Evolutionary conservation across 2,329 filamentous ascomycete genomes (phyloP).

Genomic region (Setomelanomma holmii): DNA sequence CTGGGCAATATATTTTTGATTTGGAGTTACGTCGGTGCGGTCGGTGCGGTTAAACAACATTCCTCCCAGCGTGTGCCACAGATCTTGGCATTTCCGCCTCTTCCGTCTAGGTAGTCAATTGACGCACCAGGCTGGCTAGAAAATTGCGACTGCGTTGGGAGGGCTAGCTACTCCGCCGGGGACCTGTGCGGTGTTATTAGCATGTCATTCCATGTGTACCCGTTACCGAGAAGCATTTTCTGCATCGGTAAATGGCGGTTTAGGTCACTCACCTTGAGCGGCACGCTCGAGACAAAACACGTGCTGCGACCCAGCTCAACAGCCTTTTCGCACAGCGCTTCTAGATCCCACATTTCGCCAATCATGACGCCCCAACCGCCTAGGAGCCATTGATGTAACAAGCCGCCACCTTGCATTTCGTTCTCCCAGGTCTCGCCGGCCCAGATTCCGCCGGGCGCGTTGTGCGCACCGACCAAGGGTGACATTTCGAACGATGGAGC

Average conservation of each 20-base stretch:
- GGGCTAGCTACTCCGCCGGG: conserved; percentile 55
- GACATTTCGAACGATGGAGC: conserved; percentile 55
- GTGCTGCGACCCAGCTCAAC: conserved; percentile 61
- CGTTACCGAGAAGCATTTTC: no score
- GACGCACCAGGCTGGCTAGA: conserved; percentile 27
- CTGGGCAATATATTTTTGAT: background rate
- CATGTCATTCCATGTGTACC: background rate
- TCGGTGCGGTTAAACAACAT: background rate
- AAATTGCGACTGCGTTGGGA: conserved; percentile 48
- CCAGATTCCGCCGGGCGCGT: conserved; percentile 41
- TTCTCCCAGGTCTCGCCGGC: conserved; percentile 43
- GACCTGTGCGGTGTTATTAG: conserved; percentile 40
- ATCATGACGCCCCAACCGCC: conserved; percentile 49
- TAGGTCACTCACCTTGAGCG: conserved; percentile 56
- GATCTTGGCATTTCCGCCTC: background rate
- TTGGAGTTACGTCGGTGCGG: background rate
- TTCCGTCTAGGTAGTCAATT: background rate
- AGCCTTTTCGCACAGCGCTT: conserved; percentile 60
- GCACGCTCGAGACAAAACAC: conserved; percentile 68
- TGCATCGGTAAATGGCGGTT: background rate
- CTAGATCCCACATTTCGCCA: conserved; percentile 55
- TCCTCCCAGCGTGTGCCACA: background rate
- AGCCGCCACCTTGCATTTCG: conserved; percentile 45
- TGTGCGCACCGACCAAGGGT: conserved; percentile 47
- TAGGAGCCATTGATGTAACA: conserved; percentile 44